Percentiles rank a stretch among this genome's conserved stretches.
phyloP scores from a whole-genome alignment of 495 filamentous ascomycete genomes.

The Aspergillus hancockii region DNA sequence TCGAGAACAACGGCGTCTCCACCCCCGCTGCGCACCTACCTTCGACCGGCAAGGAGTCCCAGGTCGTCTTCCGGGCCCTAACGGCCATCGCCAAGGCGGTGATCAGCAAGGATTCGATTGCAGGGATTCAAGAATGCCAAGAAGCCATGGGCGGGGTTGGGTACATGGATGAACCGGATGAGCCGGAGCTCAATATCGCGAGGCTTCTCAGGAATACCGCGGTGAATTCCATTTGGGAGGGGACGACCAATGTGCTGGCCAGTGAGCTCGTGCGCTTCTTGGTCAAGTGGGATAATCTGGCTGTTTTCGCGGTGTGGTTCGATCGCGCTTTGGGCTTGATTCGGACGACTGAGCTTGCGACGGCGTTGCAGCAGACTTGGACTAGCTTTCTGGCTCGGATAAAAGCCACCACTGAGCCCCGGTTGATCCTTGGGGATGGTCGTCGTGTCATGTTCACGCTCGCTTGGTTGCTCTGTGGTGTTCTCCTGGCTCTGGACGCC shows the following conservation, averaged over 20 bases:
- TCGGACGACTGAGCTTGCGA: conserved; percentile 7
- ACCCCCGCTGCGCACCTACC: conserved; percentile 29
- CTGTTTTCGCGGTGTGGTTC: conserved; percentile 43
- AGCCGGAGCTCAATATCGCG: conserved; percentile 61
- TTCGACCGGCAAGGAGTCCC: conserved; percentile 24
- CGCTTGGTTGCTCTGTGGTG: conserved; percentile 34
- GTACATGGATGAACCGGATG: conserved; percentile 59
- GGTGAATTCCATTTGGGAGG: conserved; percentile 74
- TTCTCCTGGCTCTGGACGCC: conserved; percentile 32
- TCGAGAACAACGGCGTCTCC: conserved; percentile 37
- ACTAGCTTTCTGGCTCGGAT: conserved; percentile 18
- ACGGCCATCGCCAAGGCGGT: conserved; percentile 68
- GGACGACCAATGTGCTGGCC: conserved; percentile 70
- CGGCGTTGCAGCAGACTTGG: conserved; percentile 23
- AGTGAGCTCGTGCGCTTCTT: conserved; percentile 62
- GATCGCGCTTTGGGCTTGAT: conserved; percentile 36
- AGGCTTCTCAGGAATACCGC: conserved; percentile 64
- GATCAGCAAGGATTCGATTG: conserved; percentile 54
- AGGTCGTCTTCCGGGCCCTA: conserved; percentile 60
- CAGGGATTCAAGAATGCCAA: conserved; percentile 63
- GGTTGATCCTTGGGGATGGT: conserved; percentile 30
- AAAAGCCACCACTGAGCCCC: neutral
- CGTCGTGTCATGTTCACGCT: conserved; percentile 40
- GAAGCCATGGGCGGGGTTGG: conserved; percentile 75
- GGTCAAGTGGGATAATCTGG: conserved; percentile 42